A percentile compares a stretch with the other conserved stretches of the same genome.
Evolutionary conservation across 306 rosid genomes (phyloP).

Genomic region (Urtica urens): DNA sequence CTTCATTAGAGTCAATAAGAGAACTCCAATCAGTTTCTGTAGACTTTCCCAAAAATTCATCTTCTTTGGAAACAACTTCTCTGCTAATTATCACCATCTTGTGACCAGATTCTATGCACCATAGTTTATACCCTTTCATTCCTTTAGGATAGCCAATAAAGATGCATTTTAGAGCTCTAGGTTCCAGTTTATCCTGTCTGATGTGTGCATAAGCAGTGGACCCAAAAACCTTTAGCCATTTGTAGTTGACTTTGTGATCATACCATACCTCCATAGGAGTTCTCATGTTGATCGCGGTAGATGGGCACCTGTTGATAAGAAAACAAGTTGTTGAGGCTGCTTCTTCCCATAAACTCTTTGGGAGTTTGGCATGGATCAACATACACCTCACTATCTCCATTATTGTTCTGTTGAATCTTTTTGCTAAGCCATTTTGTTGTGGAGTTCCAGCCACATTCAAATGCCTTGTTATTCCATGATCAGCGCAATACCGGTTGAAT

Average conservation of each 20-base stretch:
- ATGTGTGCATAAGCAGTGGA: background rate
- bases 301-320: background rate
- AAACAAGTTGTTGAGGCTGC: background rate
- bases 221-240: background rate
- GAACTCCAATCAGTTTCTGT: no score
- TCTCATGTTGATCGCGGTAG: background rate
- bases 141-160: background rate
- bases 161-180: background rate
- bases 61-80: no score
- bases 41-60: no score
- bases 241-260: background rate
- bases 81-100: no score
- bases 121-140: background rate
- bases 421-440: background rate
- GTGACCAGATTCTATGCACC: no score
- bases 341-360: background rate
- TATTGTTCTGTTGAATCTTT: slow-evolving; percentile 3
- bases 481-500: background rate
- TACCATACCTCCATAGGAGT: background rate
- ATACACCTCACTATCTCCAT: slow-evolving; percentile 1
- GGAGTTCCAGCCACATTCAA: background rate
- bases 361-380: background rate
- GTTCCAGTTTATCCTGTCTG: background rate
- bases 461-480: slow-evolving; percentile 3
- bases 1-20: no score